Percentiles rank a stretch among this genome's conserved stretches.
Conservation (phyloP, 1,139 yeast species). For the Yamadazyma blattariae region DNA sequence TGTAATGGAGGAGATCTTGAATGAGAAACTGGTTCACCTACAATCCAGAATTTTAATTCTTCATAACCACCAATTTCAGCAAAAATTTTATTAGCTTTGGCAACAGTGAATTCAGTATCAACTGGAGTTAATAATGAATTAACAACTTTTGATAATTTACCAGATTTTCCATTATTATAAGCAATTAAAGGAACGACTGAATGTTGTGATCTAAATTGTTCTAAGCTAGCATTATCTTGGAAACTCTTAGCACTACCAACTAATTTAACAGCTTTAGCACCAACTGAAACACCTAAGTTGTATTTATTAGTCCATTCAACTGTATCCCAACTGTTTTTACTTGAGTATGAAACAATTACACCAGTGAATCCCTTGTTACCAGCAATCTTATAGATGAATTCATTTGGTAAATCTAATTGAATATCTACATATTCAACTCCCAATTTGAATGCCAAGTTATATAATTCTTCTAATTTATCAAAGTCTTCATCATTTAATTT, state of each 20-base stretch:
- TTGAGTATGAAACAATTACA: constrained; percentile 73
- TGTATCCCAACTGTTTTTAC: constrained; percentile 60
- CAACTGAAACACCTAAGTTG: constrained; percentile 60
- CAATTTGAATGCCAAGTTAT: constrained; percentile 63
- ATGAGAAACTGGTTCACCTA: constrained; percentile 80
- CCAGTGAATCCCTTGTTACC: constrained; percentile 55
- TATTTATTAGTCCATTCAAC: constrained; percentile 75
- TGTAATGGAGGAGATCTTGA: constrained; percentile 89
- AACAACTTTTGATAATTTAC: constrained; percentile 76
- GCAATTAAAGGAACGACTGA: constrained; percentile 69
- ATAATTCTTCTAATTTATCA: constrained; percentile 48
- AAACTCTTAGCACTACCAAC: constrained; percentile 71
- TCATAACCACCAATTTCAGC: constrained; percentile 61
- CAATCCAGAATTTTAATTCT: constrained; percentile 64
- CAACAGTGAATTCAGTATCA: constrained; percentile 46
- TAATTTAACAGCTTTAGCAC: constrained; percentile 77
- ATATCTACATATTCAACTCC: constrained; percentile 58
- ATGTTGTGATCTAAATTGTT: constrained; percentile 58
- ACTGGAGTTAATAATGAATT: constrained; percentile 81
- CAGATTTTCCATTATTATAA: constrained; percentile 74
- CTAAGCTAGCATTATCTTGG: constrained; percentile 69
- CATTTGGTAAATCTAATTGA: constrained; percentile 44
- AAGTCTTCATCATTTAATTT: constrained; percentile 42
- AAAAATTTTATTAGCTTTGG: constrained; percentile 58
- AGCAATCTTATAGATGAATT: constrained; percentile 27